Evolutionary conservation across 225 moss, liverwort and hornwort genomes (phyloP).

Genomic region (Climacium dendroides): DNA sequence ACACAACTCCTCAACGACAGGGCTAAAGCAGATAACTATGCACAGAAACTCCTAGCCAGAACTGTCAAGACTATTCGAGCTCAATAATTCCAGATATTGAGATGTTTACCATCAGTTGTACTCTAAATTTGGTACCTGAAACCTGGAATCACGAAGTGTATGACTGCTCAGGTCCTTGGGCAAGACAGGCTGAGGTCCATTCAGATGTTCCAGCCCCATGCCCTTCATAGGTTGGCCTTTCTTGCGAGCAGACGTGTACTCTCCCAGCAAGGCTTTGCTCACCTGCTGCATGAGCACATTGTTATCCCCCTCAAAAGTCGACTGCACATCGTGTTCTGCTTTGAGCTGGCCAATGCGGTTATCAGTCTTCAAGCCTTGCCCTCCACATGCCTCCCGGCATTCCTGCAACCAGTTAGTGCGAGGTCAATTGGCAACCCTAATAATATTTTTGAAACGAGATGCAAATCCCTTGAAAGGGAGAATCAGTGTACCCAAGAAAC

Average conservation of each 20-base stretch:
- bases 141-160: conserved; percentile 39
- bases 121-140: conserved; percentile 37
- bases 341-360: conserved; percentile 74
- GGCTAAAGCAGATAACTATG: neutral
- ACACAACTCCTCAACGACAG: neutral
- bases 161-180: conserved; percentile 14
- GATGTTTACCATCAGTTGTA: neutral
- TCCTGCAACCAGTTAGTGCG: conserved; percentile 30
- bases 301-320: conserved; percentile 95
- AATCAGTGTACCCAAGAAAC: too few relatives aligned
- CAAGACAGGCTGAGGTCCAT: conserved; percentile 23
- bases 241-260: conserved; percentile 29
- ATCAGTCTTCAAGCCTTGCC: conserved; percentile 73
- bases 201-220: conserved; percentile 70
- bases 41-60: neutral
- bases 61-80: neutral
- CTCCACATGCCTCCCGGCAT: conserved; percentile 95
- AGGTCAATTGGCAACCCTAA: neutral
- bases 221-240: conserved; percentile 45
- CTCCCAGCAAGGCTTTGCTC: conserved; percentile 69
- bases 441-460: neutral
- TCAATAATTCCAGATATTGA: neutral
- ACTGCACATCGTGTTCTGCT: conserved; percentile 79
- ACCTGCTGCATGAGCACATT: conserved; percentile 98
- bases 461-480: neutral